Base-by-base conservation (phyloP, 176 grass and related monocot species). In the Oropetium thomaeum region DNA sequence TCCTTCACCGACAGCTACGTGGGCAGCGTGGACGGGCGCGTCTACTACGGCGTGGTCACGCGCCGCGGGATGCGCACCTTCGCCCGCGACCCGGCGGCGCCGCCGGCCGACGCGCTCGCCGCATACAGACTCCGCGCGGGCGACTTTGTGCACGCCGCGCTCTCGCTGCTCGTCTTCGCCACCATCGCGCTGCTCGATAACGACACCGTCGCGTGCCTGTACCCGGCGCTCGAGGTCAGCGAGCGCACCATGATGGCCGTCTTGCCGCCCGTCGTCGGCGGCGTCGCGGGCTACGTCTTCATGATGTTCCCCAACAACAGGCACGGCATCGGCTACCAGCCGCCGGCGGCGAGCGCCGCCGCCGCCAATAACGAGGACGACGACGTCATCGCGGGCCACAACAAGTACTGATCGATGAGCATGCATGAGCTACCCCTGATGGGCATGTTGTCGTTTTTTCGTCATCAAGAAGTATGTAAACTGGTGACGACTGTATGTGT, bases 1-100 rank as follows among this genome's bases (percentile, higher is more conserved):
- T 69, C 65, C 69, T 94, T 94, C 87, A 94, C 91, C 23, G 91
- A 94, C 77, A 94, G 91, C 83, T 90, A 90, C 80, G 64, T 88
- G 34, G 91, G 88, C 62, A 32, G 79, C 62, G n/a, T n/a, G n/a
- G 80, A 90, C 57, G 88, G 83, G n/a, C 73, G 83, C 78, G 85
- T 90, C 14, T 94, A 94, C 87, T 94, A 88, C 67, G 91, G 91
- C 58, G 75, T 94, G 14, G 88, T 85, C 3, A 94, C 91, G 12
- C 66, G 5, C 28, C 67, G 54, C 0, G 88, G 91, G 2, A 29
- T 94, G 48, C 86, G 43, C 70, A 77, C 88, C n/a, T 94, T 94
- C 79, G 27, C 69, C 38, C 1, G 28, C 31, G 87, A 89, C 82
- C 86, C 81, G 19, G n/a, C n/a, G 77, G 69, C 69, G 85, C 81